Conservation (phyloP, 2,329 filamentous ascomycete species). For the Penicillium olsonii region DNA sequence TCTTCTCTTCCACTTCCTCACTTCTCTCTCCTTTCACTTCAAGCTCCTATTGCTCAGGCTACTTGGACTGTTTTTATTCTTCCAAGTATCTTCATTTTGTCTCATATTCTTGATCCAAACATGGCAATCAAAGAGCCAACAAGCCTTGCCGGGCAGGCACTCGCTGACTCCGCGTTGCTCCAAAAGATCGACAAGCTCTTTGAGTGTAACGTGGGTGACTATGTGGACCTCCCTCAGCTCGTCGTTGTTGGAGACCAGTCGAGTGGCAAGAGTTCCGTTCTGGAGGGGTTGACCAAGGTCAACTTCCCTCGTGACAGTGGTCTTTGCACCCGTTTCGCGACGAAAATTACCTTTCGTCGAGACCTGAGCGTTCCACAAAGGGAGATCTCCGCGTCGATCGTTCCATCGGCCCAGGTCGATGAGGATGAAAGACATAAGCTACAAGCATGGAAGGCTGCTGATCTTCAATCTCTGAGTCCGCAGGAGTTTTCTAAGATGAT, state of each 20-base stretch:
- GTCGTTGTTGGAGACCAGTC: conserved; percentile 46
- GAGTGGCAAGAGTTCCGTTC: conserved; percentile 37
- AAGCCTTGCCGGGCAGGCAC: neutral
- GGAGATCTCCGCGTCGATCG: conserved; percentile 38
- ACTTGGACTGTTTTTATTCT: too few species aligned
- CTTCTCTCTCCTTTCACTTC: too few species aligned
- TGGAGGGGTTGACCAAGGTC: conserved; percentile 39
- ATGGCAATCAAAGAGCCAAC: neutral
- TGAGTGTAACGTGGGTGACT: conserved; percentile 34
- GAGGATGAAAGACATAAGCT: conserved; percentile 20
- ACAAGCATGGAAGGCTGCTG: conserved; percentile 22
- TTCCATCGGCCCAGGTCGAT: conserved; percentile 31
- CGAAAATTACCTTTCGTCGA: conserved; percentile 49
- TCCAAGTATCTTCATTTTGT: too few species aligned
- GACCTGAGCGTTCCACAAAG: conserved; percentile 5
- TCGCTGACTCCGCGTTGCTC: conserved; percentile 26
- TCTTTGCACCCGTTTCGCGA: conserved; percentile 49
- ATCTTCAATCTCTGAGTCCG: neutral
- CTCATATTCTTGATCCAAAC: too few species aligned
- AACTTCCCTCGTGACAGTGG: conserved; percentile 42
- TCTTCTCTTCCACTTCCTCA: too few species aligned
- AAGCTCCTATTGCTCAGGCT: too few species aligned
- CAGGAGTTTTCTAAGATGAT: conserved; percentile 26
- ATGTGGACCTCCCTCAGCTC: conserved; percentile 37
- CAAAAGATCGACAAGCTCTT: conserved; percentile 41